A percentile compares a stretch with the other conserved stretches of the same genome.
These are phyloP conservation scores for Tetrapisispora fleetii DNA, from an alignment of 805 yeast genomes.

Conservation along the genomic window DNA sequence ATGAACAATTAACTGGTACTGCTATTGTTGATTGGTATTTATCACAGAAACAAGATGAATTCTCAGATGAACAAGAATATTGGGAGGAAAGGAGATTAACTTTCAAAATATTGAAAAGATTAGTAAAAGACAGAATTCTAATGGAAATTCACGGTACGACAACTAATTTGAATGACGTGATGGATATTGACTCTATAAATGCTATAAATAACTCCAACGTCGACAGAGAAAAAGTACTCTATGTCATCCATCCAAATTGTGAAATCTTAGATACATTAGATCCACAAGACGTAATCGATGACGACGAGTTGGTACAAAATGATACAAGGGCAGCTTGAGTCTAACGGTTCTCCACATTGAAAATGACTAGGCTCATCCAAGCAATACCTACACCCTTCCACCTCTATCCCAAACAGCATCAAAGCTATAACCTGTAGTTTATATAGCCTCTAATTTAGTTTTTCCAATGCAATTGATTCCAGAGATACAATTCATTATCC, in stretches of 20 bases:
- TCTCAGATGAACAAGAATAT: slow-evolving; percentile 60
- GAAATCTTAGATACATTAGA: slow-evolving; percentile 47
- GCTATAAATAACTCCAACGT: slow-evolving; percentile 9
- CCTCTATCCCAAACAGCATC: too few species aligned
- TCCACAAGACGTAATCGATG: slow-evolving; percentile 5
- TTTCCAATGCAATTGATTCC: too few species aligned
- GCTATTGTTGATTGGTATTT: slow-evolving; percentile 77
- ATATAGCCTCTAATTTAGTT: too few species aligned
- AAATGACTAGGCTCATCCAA: too few species aligned
- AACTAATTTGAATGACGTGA: slow-evolving; percentile 34
- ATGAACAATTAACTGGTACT: slow-evolving; percentile 40
- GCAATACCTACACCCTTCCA: too few species aligned
- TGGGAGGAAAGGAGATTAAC: slow-evolving; percentile 62
- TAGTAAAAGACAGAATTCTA: slow-evolving; percentile 76
- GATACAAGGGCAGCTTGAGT: background rate
- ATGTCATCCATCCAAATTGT: slow-evolving; percentile 72
- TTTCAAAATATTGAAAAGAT: slow-evolving; percentile 67
- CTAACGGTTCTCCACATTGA: too few species aligned
- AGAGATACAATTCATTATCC: too few species aligned
- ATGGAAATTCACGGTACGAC: slow-evolving; percentile 49
- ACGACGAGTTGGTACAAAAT: background rate
- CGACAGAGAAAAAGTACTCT: slow-evolving; percentile 29
- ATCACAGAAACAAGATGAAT: slow-evolving; percentile 56
- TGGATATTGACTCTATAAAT: slow-evolving; percentile 17
- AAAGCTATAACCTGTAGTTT: too few species aligned